These are phyloP conservation scores for Cordyceps pruinosa DNA, from an alignment of 2,329 filamentous ascomycete genomes.

Conservation along the genomic window DNA sequence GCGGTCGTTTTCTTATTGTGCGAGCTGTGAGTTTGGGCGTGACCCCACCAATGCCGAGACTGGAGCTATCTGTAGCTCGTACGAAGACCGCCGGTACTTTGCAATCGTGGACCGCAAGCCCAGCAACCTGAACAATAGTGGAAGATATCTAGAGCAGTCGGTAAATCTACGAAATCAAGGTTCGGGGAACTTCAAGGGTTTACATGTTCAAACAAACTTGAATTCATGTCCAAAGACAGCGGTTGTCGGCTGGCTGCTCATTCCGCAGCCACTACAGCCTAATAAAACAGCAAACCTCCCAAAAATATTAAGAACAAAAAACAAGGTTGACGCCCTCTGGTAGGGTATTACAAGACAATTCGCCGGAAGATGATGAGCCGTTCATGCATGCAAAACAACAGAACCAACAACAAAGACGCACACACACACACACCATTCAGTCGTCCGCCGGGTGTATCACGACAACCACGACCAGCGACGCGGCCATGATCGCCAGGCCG, in stretches of 20 bases:
- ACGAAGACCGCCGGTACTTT: no score
- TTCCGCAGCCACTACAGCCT: no score
- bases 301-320: neutral
- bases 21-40: neutral
- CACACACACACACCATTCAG: no score
- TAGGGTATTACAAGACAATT: neutral
- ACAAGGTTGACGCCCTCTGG: neutral
- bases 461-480: constrained; percentile 52
- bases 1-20: neutral
- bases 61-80: neutral
- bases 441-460: constrained; percentile 38
- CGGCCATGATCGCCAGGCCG: constrained; percentile 55
- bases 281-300: no score
- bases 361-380: neutral
- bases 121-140: neutral
- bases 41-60: constrained; percentile 12
- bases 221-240: neutral
- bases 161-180: no score
- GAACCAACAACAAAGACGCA: neutral
- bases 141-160: neutral
- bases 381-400: neutral
- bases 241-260: no score
- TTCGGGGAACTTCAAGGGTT: no score
- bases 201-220: neutral
- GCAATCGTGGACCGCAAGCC: no score